Evolutionary conservation across 495 filamentous ascomycete species (phyloP), one percentile per base, ranked within the genome.

Genomic region (Penicillium samsonianum): DNA sequence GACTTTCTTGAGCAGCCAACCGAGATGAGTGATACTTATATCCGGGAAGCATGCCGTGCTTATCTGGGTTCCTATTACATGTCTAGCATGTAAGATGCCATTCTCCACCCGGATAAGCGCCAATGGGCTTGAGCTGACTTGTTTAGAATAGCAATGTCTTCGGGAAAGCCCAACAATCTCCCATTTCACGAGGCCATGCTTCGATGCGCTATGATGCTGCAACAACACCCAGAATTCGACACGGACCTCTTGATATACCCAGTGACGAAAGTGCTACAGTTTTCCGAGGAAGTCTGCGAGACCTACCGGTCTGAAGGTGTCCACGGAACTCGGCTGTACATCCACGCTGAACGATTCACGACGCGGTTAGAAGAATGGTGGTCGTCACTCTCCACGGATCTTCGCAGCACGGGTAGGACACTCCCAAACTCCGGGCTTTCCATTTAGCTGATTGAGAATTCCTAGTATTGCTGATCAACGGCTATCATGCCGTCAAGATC

Each of bases 1-100:
- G 55, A 60, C 25, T 53, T 58, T 26, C 19, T 58, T 46, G 56
- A 38, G 12, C 48, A 31, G 35, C 38, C 28, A 50, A 44, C 25
- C 26, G 48, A 58, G 40, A 37, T 53, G 11, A 19, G 31, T 46
- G 46, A 58, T 30, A 37, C 35, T 23, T 58, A 53, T 38, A 53
- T 14, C 46, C 56, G 6, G 23, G 56, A 58, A 46, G 47, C 56
- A 45, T 58, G 56, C 40, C 56, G 35, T 53, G 56, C 56, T 37
- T 61, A 56, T 61, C 54, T 61, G 28, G 58, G 58, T 7, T 61
- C 54, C 58, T 61, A 61, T 52, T 57, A 61, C 40, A 45, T 61
- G 37, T 61, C 58, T 57, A 47, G 11, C 46, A 46, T 51, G 58
- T 61, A 58, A 20, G 58, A 58, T 46, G 48, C 44, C 16, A 53